Evolutionary conservation across 192 early-diverging fungal species (phyloP), one percentile per base, ranked within the genome.

Genomic region (Phycomyces blakesleeanus): DNA sequence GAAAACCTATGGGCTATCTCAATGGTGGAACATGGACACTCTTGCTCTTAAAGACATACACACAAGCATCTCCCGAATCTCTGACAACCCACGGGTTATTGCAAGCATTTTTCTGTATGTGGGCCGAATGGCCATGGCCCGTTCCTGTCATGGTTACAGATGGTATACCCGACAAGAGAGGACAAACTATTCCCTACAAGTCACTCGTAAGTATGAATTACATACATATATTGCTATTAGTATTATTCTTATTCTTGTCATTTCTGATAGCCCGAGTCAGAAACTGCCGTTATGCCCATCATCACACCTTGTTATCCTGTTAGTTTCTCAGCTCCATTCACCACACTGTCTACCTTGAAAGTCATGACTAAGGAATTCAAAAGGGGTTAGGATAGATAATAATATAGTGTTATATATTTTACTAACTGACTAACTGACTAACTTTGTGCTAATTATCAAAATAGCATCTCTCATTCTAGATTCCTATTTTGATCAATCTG

Each of bases 11-110:
- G 25, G 71, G 71, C 0, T 73, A 66, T 51, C 27, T 73, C 24
- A 73, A 73, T 60, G 65, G 71, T 1, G 50, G 71, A 22, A n/a
- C 71, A 2, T 73, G 71, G 71, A 63, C 71, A 12, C 16, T 73
- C 6, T 21, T 73, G 0, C 25, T 73, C 3, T 26, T 62, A 11
- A 61, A 59, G 24, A 53, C 56, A 9, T 73, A 73, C 22, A 27
- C 63, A 55, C 39, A 18, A 5, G 58, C 16, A 10, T n/a, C 24
- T 6, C 40, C 24, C 2, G 39, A 53, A 0, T 16, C 44, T 18
- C 0, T 58, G 9, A 34, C 61, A 3, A 34, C 47, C 16, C 51
- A 25, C 15, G 22, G 24, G 3, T 27, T 73, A 1, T 24, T 73
- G 14, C 38, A 22, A 9, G 7, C n/a, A 3, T 73, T 73, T n/a